Conservation (phyloP, 257 asterid genomes). For the Parsonsia alboflavescens region DNA sequence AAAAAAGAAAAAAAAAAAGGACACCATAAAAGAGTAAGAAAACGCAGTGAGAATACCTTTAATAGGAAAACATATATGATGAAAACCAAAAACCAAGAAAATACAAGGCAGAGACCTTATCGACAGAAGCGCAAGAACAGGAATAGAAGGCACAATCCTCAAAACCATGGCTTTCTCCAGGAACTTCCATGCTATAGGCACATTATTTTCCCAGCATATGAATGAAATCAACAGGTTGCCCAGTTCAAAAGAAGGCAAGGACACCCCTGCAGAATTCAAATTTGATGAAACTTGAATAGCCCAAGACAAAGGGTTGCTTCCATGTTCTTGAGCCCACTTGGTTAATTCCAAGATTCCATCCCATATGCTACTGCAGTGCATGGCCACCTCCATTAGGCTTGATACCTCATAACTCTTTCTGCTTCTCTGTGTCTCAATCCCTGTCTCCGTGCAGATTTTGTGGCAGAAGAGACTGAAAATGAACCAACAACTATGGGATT, state of each 20-base stretch:
- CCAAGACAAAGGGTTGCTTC: conserved; percentile 72
- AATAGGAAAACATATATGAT: neutral
- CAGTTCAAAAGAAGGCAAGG: conserved; percentile 63
- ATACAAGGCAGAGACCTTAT: conserved; percentile 39
- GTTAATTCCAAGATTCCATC: conserved; percentile 63
- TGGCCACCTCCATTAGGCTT: conserved; percentile 46
- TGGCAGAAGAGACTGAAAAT: neutral
- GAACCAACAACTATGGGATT: neutral
- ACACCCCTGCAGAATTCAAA: conserved; percentile 58
- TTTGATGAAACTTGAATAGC: conserved; percentile 71
- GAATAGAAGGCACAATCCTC: conserved; percentile 73
- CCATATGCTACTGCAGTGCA: conserved; percentile 39
- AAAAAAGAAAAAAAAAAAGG: neutral
- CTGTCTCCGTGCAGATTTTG: neutral
- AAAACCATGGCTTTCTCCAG: conserved; percentile 70
- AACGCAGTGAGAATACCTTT: neutral
- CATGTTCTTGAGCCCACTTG: conserved; percentile 67
- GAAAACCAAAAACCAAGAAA: neutral
- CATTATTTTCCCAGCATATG: conserved; percentile 94
- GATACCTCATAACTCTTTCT: conserved; percentile 20
- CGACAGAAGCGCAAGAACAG: conserved; percentile 78
- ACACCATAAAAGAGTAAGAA: neutral
- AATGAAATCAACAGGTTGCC: conserved; percentile 67
- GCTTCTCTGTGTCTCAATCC: conserved; percentile 10
- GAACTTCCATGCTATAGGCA: conserved; percentile 84